Base-by-base conservation (phyloP, 75 land plant genomes). In the Selaginella moellendorffii region DNA sequence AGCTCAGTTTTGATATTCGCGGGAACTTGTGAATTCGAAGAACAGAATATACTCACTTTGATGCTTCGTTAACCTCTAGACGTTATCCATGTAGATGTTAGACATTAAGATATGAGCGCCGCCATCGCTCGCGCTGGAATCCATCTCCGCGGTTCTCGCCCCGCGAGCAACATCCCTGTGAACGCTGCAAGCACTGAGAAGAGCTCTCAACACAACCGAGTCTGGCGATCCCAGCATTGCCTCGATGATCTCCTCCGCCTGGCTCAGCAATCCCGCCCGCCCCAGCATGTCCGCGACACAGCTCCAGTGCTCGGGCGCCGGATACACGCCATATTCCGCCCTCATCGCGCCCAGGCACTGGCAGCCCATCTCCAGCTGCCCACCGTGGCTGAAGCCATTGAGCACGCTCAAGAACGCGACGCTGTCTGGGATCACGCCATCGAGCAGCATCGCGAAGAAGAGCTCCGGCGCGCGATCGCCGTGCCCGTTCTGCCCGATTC, bases 281-380 rank as follows among this genome's bases (percentile, higher is more conserved):
- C 68, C 77, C 1, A 75, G 61, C 5, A 75, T 62, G 28, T 75
- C 77, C 31, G 69, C 65, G 73, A 75, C 69, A 31, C 72, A 75
- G 28, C 68, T 59, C 20, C 61, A 66, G 28, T 75, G 77, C 58
- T 70, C 68, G 26, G 61, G 56, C n/a, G 58, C 30, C 0, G 73
- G 73, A 2, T 2, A 1, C 19, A 69, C 60, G 0, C 63, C 62
- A 61, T 19, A 52, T 0, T 1, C 52, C 0, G 23, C 0, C 20
- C 30, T 0, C 73, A 75, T 69, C 0, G 1, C 60, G 19, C 31
- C 19, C 18, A 69, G 65, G 62, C 21, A 70, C 19, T 65, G 0
- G 0, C 54, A 28, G 8, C 77, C 77, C 25, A 69, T 72, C 18
- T 65, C 31, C 26, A 75, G 73, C 1, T 59, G 29, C 2, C 77